These are phyloP conservation scores for Hysterium pulicare DNA, from an alignment of 2,329 filamentous ascomycete genomes.

Conservation along the genomic window DNA sequence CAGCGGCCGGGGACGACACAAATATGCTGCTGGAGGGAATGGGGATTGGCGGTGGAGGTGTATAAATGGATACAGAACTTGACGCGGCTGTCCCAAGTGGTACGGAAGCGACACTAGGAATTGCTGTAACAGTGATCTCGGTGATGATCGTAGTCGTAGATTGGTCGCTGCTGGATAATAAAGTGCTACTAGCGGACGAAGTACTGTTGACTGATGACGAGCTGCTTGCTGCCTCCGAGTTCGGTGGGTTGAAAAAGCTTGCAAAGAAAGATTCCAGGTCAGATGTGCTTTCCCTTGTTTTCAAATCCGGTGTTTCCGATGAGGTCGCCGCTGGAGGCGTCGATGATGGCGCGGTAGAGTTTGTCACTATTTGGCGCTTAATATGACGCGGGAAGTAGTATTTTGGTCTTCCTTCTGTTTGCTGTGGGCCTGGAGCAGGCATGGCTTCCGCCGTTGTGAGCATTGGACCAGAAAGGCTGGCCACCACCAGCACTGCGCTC, in stretches of 20 bases:
- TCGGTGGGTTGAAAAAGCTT: not conserved
- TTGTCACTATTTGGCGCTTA: conserved; percentile 41
- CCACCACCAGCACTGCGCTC: conserved; percentile 44
- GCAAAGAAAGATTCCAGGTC: conserved; percentile 1
- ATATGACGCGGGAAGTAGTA: conserved; percentile 50
- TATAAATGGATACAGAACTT: conserved; percentile 1
- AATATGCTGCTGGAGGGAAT: not conserved
- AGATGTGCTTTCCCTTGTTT: not conserved
- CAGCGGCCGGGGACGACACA: conserved; percentile 4
- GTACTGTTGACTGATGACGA: not conserved
- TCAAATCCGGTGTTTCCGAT: conserved; percentile 8
- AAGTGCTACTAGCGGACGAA: conserved; percentile 13
- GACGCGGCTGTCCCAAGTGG: not conserved
- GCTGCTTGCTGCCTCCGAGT: not conserved
- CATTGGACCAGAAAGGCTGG: conserved; percentile 42
- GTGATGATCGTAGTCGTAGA: conserved; percentile 13
- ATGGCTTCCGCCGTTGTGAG: conserved; percentile 49
- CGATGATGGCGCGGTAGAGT: conserved; percentile 27
- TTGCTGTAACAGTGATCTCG: conserved; percentile 17
- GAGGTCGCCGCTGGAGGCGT: conserved; percentile 19
- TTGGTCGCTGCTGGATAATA: conserved; percentile 2
- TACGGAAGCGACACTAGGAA: conserved; percentile 3
- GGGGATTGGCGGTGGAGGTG: conserved; percentile 5
- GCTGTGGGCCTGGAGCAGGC: conserved; percentile 40
- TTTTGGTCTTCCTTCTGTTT: conserved; percentile 35